A percentile compares a stretch with the other conserved stretches of the same genome.
Evolutionary conservation across 441 rosid genomes (phyloP).

Genomic region (Arabidopsis hybrid): DNA sequence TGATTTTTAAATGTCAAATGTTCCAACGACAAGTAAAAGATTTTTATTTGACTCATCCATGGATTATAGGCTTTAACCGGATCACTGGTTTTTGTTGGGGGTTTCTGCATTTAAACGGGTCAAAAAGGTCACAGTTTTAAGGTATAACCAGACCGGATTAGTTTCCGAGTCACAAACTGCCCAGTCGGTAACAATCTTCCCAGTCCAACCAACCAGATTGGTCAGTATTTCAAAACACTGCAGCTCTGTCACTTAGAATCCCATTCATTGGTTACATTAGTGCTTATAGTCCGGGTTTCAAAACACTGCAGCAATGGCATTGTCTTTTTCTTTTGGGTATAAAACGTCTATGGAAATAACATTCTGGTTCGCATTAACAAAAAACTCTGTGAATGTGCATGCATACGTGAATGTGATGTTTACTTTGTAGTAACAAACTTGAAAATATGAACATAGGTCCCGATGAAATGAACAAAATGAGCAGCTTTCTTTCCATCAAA

Average conservation of each 20-base stretch:
- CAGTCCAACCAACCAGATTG: background rate
- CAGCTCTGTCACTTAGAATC: background rate
- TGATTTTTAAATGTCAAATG: no score
- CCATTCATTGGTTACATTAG: no score
- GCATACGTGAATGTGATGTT: conserved; percentile 1
- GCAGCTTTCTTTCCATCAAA: background rate
- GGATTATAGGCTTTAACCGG: no score
- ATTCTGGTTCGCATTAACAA: background rate
- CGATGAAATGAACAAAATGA: background rate
- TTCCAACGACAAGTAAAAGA: no score
- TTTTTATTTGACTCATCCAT: no score
- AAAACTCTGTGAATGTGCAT: background rate
- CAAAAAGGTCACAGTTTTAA: no score
- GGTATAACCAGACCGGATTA: background rate
- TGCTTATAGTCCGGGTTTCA: background rate
- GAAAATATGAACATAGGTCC: background rate
- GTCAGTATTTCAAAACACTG: background rate
- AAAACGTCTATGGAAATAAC: background rate
- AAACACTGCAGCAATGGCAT: background rate
- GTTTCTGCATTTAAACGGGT: no score
- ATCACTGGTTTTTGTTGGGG: no score
- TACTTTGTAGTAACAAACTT: conserved; percentile 2
- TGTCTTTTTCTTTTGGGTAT: background rate
- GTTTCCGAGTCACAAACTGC: background rate
- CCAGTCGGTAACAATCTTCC: background rate